Conservation (phyloP, 768 basidiomycete genomes). For the Russula olivacea region DNA sequence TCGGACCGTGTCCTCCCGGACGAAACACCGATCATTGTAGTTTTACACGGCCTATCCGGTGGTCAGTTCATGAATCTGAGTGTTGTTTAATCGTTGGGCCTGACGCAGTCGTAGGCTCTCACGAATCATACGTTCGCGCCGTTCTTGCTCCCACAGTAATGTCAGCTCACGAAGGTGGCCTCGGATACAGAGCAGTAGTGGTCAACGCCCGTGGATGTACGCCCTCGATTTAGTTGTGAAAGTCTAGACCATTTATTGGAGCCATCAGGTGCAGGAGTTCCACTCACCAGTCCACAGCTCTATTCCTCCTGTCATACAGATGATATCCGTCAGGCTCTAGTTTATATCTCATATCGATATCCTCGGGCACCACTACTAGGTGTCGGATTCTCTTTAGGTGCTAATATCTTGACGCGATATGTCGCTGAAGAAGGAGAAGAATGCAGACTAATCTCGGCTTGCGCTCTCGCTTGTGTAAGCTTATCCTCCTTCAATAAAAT, state of each 20-base stretch:
- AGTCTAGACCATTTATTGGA: conserved; percentile 3
- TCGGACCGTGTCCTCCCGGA: conserved; percentile 30
- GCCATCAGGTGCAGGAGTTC: conserved; percentile 12
- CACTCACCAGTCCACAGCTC: conserved; percentile 40
- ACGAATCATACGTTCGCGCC: conserved; percentile 86
- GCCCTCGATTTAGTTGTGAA: conserved; percentile 27
- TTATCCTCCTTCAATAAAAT: conserved; percentile 15
- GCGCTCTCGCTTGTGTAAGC: conserved; percentile 71
- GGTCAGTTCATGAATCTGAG: conserved; percentile 30
- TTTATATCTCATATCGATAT: conserved; percentile 64
- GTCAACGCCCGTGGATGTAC: conserved; percentile 90
- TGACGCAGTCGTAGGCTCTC: conserved; percentile 50
- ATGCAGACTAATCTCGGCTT: conserved; percentile 58
- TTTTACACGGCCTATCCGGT: conserved; percentile 45
- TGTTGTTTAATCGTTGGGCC: conserved; percentile 1
- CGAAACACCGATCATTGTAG: conserved; percentile 49
- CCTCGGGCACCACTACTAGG: conserved; percentile 81
- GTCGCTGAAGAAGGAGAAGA: conserved; percentile 72
- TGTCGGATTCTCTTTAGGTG: conserved; percentile 90
- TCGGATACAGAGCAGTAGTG: conserved; percentile 86
- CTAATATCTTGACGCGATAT: conserved; percentile 86
- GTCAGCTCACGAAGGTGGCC: conserved; percentile 69
- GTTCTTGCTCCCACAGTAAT: conserved; percentile 69
- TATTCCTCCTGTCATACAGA: conserved; percentile 89
- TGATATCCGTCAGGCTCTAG: conserved; percentile 76